Evolutionary conservation across 2,329 filamentous ascomycete genomes (phyloP), one percentile per base, ranked within the genome.

Genomic region (Xylaria sp.): DNA sequence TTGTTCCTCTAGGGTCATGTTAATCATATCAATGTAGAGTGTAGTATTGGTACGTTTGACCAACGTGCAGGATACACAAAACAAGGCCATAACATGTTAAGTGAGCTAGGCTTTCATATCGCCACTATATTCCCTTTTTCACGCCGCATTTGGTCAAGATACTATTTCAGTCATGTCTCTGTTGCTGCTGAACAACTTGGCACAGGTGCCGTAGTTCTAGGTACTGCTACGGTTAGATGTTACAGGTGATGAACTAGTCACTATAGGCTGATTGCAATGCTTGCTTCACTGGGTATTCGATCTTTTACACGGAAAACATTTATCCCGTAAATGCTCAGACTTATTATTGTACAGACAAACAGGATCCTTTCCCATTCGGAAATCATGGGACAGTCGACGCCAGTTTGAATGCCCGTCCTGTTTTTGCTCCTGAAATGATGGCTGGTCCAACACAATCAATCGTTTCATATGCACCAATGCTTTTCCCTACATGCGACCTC

Each of bases 301-400:
- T 54, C 52, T 52, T 46, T 33, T 40, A 55, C n/a, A 55, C 51
- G 54, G 49, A 58, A 37, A 38, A 54, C 41, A 54, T 52, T 49
- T 47, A 21, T 55, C 46, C 57, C 61, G 65, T 64, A 69, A 67
- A 71, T 66, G 68, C 68, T 66, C 49, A 66, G 67, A 66, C 61
- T 35, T 68, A 62, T 67, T 68, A 64, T 67, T 68, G 63, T 69
- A 71, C 68, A 70, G 56, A 65, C 60, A 68, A 66, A 68, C 63
- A 60, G 60, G 59, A 62, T 60, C 53, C 49, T 63, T 63, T 64
- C 59, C 63, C 64, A 64, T 31, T 54, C 46, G 31, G 48, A 64
- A 59, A 62, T 60, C 47, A 59, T 53, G 60, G 63, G 60, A 67
- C 56, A 62, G 62, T 65, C 47, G 66, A 71, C 68, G 67, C 69